Evolutionary conservation across 2,329 filamentous ascomycete genomes (phyloP), one percentile per base, ranked within the genome.

Genomic region (Botryosphaeria agaves): DNA sequence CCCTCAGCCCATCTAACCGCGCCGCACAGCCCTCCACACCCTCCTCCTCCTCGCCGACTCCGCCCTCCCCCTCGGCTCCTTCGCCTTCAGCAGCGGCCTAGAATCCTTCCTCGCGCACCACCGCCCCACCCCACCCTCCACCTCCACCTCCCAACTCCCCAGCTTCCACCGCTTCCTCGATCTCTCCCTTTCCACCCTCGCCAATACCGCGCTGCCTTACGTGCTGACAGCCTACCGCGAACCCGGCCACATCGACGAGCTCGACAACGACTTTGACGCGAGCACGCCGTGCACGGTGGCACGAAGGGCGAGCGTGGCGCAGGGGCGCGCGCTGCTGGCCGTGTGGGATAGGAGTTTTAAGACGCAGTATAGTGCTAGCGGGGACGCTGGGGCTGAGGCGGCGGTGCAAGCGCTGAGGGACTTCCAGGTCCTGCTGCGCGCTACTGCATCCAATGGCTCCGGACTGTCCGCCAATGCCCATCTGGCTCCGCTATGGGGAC

Each of bases 11-110:
- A 2, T 5, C 28, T 18, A 14, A 6, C 14, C 15, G 3, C n/a
- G 11, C 16, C 27, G 11, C 16, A 7, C 11, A 18, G 11, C 28
- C 12, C 47, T 65, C 17, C 81, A 87, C 52, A 75, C 77, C 39
- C 68, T 84, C 21, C 69, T 87, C 18, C 64, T 89, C 3, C 72
- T 87, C 29, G 72, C 81, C 28, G 81, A 89, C 59, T 85, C 81
- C 1, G 78, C 79, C 9, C 69, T 89, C 2, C 81, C 81, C 1
- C 64, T 89, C 0, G 81, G 81, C 34, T 82, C 80, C n/a, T 89
- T 89, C 55, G 81, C 81, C 44, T 89, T 87, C 59, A 81, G 74
- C 59, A 78, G 72, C 41, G 80, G 80, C 3, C 66, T 89, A 11
- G 81, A 89, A 56, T 87, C 80, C 24, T 87, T 77, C 51, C 70